A percentile compares a stretch with the other conserved stretches of the same genome.
These are phyloP conservation scores for Globisporangium camurandrum DNA, from an alignment of 352 stramenopile species.

Conservation along the genomic window DNA sequence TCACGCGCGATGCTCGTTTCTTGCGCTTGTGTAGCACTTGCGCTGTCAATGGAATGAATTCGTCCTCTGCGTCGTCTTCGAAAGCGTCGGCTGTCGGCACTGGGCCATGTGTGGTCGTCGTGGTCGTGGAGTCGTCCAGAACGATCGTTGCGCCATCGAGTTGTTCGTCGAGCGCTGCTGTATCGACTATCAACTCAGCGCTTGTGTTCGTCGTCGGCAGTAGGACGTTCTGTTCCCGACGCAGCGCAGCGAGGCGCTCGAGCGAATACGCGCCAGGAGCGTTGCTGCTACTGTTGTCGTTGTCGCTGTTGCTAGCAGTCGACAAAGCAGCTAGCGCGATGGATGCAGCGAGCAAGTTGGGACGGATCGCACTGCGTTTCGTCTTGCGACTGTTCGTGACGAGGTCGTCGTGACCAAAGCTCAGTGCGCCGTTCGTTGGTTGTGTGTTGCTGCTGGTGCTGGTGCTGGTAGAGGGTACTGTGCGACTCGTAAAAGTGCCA, in stretches of 20 bases:
- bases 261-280: slow-evolving; percentile 28
- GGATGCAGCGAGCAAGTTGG: slow-evolving; percentile 37
- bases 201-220: slow-evolving; percentile 7
- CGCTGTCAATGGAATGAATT: slow-evolving; percentile 63
- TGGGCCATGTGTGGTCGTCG: no score
- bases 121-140: slow-evolving; percentile 24
- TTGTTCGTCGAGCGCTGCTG: not conserved
- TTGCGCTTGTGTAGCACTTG: slow-evolving; percentile 30
- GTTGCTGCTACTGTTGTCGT: not conserved
- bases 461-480: slow-evolving; percentile 18
- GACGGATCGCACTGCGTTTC: slow-evolving; percentile 38
- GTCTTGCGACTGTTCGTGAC: no score
- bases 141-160: slow-evolving; percentile 10
- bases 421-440: not conserved
- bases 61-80: slow-evolving; percentile 25
- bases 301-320: slow-evolving; percentile 7
- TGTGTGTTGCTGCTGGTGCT: slow-evolving; percentile 7
- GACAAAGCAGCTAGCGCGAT: slow-evolving; percentile 14
- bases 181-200: slow-evolving; percentile 4
- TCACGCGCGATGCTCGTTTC: slow-evolving; percentile 53
- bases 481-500: no score
- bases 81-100: no score
- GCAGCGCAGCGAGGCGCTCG: slow-evolving; percentile 48
- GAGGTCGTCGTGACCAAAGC: not conserved
- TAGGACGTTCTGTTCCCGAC: slow-evolving; percentile 64